Conservation (phyloP, 1,284 basidiomycete species). For the Ceratobasidium sp. region DNA sequence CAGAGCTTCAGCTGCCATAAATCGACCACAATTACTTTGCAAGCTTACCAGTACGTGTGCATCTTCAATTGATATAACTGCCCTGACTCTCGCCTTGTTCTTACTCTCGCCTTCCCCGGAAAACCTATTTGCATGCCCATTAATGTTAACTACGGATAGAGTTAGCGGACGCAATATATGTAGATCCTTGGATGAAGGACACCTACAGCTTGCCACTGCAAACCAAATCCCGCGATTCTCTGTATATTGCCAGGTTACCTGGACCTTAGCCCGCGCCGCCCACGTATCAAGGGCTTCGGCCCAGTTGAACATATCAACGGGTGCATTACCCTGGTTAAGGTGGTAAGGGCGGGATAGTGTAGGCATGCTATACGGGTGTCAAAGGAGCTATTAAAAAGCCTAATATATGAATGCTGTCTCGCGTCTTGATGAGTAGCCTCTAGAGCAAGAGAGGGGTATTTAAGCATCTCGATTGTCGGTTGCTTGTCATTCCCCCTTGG, state of each 20-base stretch:
- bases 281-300: background rate
- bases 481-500: too few relatives aligned
- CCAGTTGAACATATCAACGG: background rate
- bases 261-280: background rate
- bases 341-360: background rate
- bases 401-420: too few relatives aligned
- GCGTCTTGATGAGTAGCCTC: too few relatives aligned
- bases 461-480: too few relatives aligned
- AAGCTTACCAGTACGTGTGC: conserved; percentile 1
- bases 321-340: background rate
- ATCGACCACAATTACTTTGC: background rate
- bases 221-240: too few relatives aligned
- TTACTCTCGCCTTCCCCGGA: background rate
- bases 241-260: background rate
- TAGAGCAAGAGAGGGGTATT: too few relatives aligned
- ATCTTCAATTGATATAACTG: background rate
- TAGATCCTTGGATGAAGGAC: too few relatives aligned
- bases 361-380: too few relatives aligned
- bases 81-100: background rate
- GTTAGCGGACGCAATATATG: too few relatives aligned
- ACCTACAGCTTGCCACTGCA: too few relatives aligned
- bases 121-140: background rate
- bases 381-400: too few relatives aligned
- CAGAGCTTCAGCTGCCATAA: too few relatives aligned
- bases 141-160: background rate